Evolutionary conservation across 352 stramenopile species (phyloP), one percentile per base, ranked within the genome.

Genomic region (Pythium utonaiense): DNA sequence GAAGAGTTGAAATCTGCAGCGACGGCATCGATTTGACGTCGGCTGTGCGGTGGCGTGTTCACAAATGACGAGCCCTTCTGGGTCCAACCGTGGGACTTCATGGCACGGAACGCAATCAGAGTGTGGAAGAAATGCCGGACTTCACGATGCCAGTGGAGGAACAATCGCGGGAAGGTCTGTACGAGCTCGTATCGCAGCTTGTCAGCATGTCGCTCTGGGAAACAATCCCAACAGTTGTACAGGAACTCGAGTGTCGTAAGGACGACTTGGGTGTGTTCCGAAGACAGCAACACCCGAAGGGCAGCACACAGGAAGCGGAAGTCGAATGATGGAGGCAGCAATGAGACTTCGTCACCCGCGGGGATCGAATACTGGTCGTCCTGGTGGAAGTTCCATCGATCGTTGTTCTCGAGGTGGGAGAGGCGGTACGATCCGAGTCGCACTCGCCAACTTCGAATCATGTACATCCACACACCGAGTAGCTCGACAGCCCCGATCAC

Each of bases 201-300:
- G 41, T 96, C 86, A 2, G 86, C 86, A 66, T 96, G 86, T 14
- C 86, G 80, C 58, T 96, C 86, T 1, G 86, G 86, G 27, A 96
- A 96, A 57, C 83, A 93, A 64, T 96, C 86, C 86, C 86, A 96
- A 50, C 83, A 92, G 33, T 96, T 96, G 70, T 96, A 96, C 27
- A 96, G 58, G 53, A 96, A 93, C 57, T 96, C 86, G 30, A 96
- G 62, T 0, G 86, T 96, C 17, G 86, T 94, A 21, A 96, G 62
- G 12, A 93, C 81, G 12, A 96, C 86, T 36, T 96, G 86, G 0
- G 85, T 94, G 58, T 96, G 86, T 49, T 96, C 86, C 1, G 84
- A 93, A 6, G 82, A 71, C 52, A 96, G 56, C 10, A 96, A 62
- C 60, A 96, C 93, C 28, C 86, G 80, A 2, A 96, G 63, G 0